Conservation (phyloP, 2,329 filamentous ascomycete genomes). For the Ilyonectria robusta region DNA sequence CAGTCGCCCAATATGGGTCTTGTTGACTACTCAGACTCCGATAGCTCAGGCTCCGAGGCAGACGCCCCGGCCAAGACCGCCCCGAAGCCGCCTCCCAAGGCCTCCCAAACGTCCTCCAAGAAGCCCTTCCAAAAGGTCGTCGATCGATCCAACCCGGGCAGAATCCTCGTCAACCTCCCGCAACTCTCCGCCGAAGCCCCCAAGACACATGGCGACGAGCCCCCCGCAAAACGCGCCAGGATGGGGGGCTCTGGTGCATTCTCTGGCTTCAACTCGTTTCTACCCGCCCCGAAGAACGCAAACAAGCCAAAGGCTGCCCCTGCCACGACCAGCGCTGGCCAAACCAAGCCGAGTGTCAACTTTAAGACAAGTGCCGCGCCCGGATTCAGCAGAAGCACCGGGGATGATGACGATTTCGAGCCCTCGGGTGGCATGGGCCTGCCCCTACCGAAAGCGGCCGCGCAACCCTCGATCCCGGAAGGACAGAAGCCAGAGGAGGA, state of each 20-base stretch:
- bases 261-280: slow-evolving; percentile 86
- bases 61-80: slow-evolving; percentile 48
- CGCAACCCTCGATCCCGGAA: slow-evolving; percentile 65
- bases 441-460: slow-evolving; percentile 58
- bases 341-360: slow-evolving; percentile 62
- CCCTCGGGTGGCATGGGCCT: slow-evolving; percentile 50
- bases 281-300: slow-evolving; percentile 84
- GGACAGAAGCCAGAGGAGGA: slow-evolving; percentile 73
- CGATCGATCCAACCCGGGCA: slow-evolving; percentile 84
- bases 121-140: slow-evolving; percentile 84
- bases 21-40: slow-evolving; percentile 89
- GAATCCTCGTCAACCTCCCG: slow-evolving; percentile 86
- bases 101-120: slow-evolving; percentile 59
- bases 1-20: slow-evolving; percentile 73
- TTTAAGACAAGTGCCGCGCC: slow-evolving; percentile 88
- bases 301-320: slow-evolving; percentile 51
- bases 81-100: slow-evolving; percentile 51
- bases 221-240: slow-evolving; percentile 80
- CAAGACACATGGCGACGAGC: slow-evolving; percentile 44
- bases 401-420: slow-evolving; percentile 39
- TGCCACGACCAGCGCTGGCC: slow-evolving; percentile 47
- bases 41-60: slow-evolving; percentile 78
- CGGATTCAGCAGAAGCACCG: slow-evolving; percentile 78
- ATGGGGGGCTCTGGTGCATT: slow-evolving; percentile 73
- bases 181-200: slow-evolving; percentile 62